Evolutionary conservation across 2,329 filamentous ascomycete species (phyloP), one percentile per base, ranked within the genome.

Genomic region (Cladosporium sp.): DNA sequence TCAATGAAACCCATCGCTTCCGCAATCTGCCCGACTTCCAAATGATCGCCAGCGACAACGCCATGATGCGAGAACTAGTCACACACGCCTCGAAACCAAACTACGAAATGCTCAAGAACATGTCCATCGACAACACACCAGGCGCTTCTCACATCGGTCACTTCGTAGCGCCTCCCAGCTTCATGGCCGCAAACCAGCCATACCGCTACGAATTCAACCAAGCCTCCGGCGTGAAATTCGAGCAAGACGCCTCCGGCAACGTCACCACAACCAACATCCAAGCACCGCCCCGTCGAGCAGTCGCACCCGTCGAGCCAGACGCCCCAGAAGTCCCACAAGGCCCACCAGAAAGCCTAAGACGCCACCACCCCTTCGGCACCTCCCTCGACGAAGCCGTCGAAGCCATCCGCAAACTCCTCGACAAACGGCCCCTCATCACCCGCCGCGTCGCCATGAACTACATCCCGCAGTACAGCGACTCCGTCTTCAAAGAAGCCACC

Each of bases 1-100:
- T 97, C 67, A 86, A 88, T 64, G 88, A 91, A 70, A 95, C 90
- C 0, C 93, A 98, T 81, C 87, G 94, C 43, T 99, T 96, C 77
- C 87, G 94, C 75, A 89, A 89, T 34, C 83, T 96, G 69, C 89
- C 92, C 10, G 94, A 98, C 77, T 96, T 96, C 73, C 92, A 96
- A 73, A 63, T 76, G 51, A 70, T 69, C 34, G 70, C 67, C 34
- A 67, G 70, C 26, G 73, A 75, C 13, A 66, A 75, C 25, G 80
- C 85, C 0, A 91, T 96, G 76, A 87, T 93, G 72, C 84, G 84
- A 34, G 86, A 88, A 66, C 88, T 97, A 65, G 84, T 86, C 61
- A 84, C 93, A 2, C 86, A 89, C 63, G 82, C 96, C 28, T 79
- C 95, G 7, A 86, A 89, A 1, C 88, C 90, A 67, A 84, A 91